phyloP scores from a whole-genome alignment of 495 filamentous ascomycete genomes.

The Podospora australis region DNA sequence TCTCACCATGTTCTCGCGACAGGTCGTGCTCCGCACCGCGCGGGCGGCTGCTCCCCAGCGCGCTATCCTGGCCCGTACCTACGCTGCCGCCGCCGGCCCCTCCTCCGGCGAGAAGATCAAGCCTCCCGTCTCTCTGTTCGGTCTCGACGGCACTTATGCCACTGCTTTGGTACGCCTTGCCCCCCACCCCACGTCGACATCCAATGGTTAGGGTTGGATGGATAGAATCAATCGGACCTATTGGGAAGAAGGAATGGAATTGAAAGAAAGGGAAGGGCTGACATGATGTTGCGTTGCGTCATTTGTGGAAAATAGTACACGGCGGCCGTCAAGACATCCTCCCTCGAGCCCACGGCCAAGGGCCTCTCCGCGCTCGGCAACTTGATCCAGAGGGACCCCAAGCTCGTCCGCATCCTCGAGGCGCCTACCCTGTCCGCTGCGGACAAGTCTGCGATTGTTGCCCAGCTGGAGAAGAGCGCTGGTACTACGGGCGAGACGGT shows the following conservation, averaged over 20 bases:
- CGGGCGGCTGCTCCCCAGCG: conserved; percentile 50
- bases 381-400: conserved; percentile 70
- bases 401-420: conserved; percentile 65
- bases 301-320: conserved; percentile 62
- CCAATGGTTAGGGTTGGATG: not conserved
- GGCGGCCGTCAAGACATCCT: conserved; percentile 76
- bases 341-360: conserved; percentile 75
- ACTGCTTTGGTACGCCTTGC: conserved; percentile 89
- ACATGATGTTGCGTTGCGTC: conserved; percentile 31
- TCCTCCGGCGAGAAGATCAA: conserved; percentile 56
- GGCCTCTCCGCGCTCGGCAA: conserved; percentile 63
- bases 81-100: conserved; percentile 64
- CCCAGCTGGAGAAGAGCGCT: conserved; percentile 73
- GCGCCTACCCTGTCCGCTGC: conserved; percentile 68
- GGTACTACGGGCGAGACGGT: conserved; percentile 68
- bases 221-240: not conserved
- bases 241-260: not conserved
- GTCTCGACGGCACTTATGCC: conserved; percentile 96
- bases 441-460: conserved; percentile 79
- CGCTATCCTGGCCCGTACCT: conserved; percentile 52
- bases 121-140: conserved; percentile 85
- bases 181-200: conserved; percentile 8
- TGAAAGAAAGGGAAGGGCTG: conserved; percentile 2
- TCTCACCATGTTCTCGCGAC: conserved; percentile 56
- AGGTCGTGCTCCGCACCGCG: conserved; percentile 52